These are phyloP conservation scores for Clonostachys rhizophaga DNA, from an alignment of 2,329 filamentous ascomycete genomes.

Conservation along the genomic window DNA sequence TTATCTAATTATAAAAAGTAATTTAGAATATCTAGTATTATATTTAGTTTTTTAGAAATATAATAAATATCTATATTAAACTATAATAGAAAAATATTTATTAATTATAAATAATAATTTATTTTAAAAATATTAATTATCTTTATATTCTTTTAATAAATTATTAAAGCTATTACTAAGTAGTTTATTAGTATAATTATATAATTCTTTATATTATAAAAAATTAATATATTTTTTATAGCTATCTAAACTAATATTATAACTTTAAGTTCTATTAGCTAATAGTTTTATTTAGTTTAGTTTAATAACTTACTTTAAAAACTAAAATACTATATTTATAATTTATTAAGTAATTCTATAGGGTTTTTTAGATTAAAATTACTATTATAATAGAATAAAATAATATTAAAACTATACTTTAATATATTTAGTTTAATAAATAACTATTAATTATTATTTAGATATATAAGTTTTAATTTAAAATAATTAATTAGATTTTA, in stretches of 20 bases:
- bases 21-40: neutral
- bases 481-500: neutral
- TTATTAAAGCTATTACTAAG: neutral
- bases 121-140: neutral
- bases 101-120: neutral
- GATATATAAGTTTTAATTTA: neutral
- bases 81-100: neutral
- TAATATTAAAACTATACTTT: neutral
- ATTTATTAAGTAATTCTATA: neutral
- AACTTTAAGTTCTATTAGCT: neutral
- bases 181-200: neutral
- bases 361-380: neutral
- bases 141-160: neutral
- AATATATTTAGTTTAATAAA: neutral
- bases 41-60: neutral
- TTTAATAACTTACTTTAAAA: neutral
- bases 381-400: neutral
- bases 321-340: neutral
- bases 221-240: neutral
- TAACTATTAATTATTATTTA: neutral
- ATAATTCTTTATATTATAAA: neutral
- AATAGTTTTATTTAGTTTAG: neutral
- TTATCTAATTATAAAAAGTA: neutral
- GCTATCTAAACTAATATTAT: neutral
- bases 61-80: neutral